phyloP scores from a whole-genome alignment of 1,139 yeast species.

The Taphrina confusa region DNA sequence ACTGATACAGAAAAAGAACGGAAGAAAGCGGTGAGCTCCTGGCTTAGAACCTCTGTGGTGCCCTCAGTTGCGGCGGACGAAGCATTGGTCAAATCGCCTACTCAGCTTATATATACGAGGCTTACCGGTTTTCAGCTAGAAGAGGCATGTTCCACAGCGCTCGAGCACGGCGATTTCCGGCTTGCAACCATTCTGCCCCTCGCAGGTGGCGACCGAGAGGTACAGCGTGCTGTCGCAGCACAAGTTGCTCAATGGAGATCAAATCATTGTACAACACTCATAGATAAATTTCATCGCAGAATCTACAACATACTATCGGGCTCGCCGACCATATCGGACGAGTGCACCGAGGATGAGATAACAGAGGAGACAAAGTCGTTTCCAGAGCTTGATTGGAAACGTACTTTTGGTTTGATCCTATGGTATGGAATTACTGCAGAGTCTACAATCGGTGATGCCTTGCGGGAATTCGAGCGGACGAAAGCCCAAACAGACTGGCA shows the following conservation, averaged over 20 bases:
- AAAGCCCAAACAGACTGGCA: too few relatives aligned
- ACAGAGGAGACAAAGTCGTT: constrained; percentile 26
- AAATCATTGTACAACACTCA: constrained; percentile 48
- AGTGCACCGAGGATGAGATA: neutral
- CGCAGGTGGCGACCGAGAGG: constrained; percentile 65
- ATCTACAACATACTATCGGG: constrained; percentile 71
- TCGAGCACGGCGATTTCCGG: constrained; percentile 62
- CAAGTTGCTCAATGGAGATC: constrained; percentile 70
- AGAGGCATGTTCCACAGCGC: constrained; percentile 64
- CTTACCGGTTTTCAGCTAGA: constrained; percentile 61
- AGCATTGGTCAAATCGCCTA: constrained; percentile 39
- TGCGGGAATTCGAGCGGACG: constrained; percentile 45
- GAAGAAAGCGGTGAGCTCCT: constrained; percentile 50
- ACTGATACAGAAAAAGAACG: constrained; percentile 34
- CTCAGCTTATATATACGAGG: constrained; percentile 51
- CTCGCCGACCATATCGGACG: constrained; percentile 36
- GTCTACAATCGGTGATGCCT: constrained; percentile 48
- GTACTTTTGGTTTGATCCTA: constrained; percentile 59
- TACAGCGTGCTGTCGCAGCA: constrained; percentile 56
- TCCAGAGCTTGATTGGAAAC: constrained; percentile 63
- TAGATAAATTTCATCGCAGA: constrained; percentile 59
- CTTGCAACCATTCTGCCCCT: constrained; percentile 69
- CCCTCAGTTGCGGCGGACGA: constrained; percentile 50
- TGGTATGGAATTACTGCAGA: constrained; percentile 54
- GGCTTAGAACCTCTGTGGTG: constrained; percentile 59